A percentile compares a stretch with the other conserved stretches of the same genome.
Evolutionary conservation across 495 filamentous ascomycete genomes (phyloP).

Genomic region (Hypoxylon cercidicola): DNA sequence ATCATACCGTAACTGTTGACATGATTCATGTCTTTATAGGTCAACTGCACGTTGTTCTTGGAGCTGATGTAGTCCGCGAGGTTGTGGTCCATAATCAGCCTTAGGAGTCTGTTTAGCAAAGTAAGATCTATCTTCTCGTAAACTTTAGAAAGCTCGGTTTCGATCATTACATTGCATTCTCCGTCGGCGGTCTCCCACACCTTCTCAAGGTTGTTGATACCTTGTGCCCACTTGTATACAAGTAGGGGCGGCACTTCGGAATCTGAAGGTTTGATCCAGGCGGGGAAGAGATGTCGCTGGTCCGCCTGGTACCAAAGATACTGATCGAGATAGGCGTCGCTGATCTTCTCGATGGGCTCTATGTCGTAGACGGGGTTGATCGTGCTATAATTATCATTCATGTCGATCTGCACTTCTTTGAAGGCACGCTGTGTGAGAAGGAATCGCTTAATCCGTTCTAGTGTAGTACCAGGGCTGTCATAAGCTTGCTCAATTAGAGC

Average conservation of each 20-base stretch:
- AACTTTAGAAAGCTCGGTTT: constrained; percentile 97
- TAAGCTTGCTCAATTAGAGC: constrained; percentile 99
- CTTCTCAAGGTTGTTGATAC: constrained; percentile 98
- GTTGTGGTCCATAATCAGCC: constrained; percentile 99
- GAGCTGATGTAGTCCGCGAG: constrained; percentile 98
- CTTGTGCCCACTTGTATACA: constrained; percentile 99
- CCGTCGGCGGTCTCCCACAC: constrained; percentile 97
- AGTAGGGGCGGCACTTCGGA: constrained; percentile 98
- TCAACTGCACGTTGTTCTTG: constrained; percentile 99
- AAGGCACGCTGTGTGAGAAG: constrained; percentile 96
- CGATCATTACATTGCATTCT: constrained; percentile 99
- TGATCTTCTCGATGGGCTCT: constrained; percentile 99
- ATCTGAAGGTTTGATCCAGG: constrained; percentile 99
- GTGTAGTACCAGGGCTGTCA: constrained; percentile 94
- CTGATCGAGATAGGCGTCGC: constrained; percentile 97
- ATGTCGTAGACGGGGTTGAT: constrained; percentile 99
- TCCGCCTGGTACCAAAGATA: constrained; percentile 99
- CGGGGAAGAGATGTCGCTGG: constrained; percentile 96
- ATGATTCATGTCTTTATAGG: constrained; percentile 99
- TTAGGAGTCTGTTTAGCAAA: constrained; percentile 88
- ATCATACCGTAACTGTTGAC: constrained; percentile 99
- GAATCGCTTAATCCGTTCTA: constrained; percentile 98
- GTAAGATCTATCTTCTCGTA: constrained; percentile 99
- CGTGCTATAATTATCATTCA: constrained; percentile 99
- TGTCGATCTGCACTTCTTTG: constrained; percentile 99